phyloP scores from a whole-genome alignment of 148 eudicot species.

The Agrostemma githago region DNA sequence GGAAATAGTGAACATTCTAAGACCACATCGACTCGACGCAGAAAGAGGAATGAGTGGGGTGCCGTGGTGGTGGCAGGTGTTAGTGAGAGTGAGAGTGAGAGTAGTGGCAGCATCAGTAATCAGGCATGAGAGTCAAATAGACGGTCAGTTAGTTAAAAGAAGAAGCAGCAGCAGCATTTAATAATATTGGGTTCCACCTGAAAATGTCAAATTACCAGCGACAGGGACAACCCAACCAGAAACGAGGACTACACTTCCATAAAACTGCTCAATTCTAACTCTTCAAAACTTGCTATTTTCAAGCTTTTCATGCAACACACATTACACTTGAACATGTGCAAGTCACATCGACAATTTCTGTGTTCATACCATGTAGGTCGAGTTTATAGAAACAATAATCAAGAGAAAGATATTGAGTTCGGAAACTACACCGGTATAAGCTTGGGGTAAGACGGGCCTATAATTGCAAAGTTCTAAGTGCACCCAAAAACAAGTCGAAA shows the following conservation, averaged over 20 bases:
- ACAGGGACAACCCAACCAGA: not conserved
- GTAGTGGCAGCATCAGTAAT: too few species aligned
- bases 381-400: not conserved
- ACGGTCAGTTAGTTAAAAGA: slow-evolving; percentile 25
- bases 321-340: not conserved
- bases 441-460: not conserved
- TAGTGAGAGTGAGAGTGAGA: not conserved
- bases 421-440: not conserved
- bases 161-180: slow-evolving; percentile 29
- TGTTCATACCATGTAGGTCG: not conserved
- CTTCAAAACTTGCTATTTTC: not conserved
- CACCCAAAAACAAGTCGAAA: too few species aligned
- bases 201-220: slow-evolving; percentile 16
- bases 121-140: slow-evolving; percentile 23
- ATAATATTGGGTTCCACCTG: slow-evolving; percentile 20
- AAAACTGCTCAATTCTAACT: not conserved
- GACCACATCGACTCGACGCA: slow-evolving; percentile 11
- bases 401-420: not conserved
- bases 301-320: not conserved
- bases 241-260: not conserved
- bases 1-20: not conserved
- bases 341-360: not conserved
- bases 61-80: slow-evolving; percentile 7
- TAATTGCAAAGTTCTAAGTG: not conserved
- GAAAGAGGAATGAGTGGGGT: not conserved